Percentiles rank a stretch among this genome's conserved stretches.
These are phyloP conservation scores for Tetradesmus lagerheimii DNA, from an alignment of 139 green algal species.

Conservation along the genomic window DNA sequence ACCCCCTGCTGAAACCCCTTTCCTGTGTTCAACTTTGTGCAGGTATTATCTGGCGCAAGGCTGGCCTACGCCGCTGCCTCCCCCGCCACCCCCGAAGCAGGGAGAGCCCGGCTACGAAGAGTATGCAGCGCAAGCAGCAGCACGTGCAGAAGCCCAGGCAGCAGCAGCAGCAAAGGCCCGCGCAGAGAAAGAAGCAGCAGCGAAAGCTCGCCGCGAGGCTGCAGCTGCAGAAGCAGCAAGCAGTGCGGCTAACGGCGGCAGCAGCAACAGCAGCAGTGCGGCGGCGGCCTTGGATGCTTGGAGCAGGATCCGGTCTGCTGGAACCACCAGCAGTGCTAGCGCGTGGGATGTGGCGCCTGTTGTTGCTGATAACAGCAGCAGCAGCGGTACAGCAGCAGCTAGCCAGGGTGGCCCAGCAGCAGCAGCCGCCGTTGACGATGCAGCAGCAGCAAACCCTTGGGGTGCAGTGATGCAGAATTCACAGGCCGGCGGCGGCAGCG, in stretches of 20 bases:
- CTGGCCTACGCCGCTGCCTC: conserved; percentile 29
- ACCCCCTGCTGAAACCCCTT: neutral
- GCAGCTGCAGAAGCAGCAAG: conserved; percentile 21
- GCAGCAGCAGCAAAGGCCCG: conserved; percentile 21
- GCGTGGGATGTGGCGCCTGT: neutral
- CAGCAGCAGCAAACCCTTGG: conserved; percentile 6
- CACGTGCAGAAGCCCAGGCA: neutral
- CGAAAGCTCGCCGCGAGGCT: neutral
- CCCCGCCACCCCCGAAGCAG: conserved; percentile 16
- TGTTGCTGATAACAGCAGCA: neutral
- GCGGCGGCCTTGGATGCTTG: neutral
- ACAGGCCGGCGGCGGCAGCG: neutral
- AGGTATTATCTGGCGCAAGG: conserved; percentile 15
- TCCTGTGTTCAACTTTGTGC: neutral
- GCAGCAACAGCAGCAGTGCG: conserved; percentile 18
- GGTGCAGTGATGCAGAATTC: neutral
- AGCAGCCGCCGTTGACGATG: neutral
- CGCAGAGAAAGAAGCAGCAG: neutral
- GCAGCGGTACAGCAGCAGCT: neutral
- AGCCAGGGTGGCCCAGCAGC: neutral
- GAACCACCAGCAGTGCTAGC: neutral
- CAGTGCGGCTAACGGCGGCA: neutral
- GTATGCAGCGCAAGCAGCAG: conserved; percentile 22
- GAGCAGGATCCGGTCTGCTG: neutral
- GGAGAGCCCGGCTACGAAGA: conserved; percentile 19